Conservation (phyloP, 257 asterid species). For the Fraxinus excelsior region DNA sequence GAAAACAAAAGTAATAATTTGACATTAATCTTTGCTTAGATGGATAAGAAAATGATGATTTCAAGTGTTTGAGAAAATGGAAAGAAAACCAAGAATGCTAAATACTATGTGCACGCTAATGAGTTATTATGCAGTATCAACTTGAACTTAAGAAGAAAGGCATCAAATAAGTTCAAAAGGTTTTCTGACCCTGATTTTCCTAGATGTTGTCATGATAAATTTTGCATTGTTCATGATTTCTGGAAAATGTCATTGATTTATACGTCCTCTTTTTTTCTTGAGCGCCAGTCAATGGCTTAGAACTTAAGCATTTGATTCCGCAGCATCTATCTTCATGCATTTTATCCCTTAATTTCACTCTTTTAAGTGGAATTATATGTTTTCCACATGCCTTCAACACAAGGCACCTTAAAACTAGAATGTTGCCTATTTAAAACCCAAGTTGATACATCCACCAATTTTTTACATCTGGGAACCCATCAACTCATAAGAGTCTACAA, state of each 20-base stretch:
- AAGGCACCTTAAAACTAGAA: background rate
- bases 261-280: background rate
- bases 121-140: background rate
- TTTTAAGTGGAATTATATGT: background rate
- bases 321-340: background rate
- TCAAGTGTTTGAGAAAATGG: background rate
- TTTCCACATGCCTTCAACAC: background rate
- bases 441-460: background rate
- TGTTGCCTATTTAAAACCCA: background rate
- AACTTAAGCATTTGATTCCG: background rate
- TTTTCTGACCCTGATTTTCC: background rate
- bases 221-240: background rate
- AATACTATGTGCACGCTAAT: background rate
- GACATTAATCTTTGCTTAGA: background rate
- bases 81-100: background rate
- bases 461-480: background rate
- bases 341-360: no score
- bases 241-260: background rate
- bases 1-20: background rate
- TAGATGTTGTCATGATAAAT: background rate
- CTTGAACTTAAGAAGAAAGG: background rate
- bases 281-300: background rate
- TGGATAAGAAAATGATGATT: background rate
- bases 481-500: background rate
- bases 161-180: background rate